Base-by-base conservation (phyloP, 2,329 filamentous ascomycete genomes). In the Colletotrichum gloeosporioides region DNA sequence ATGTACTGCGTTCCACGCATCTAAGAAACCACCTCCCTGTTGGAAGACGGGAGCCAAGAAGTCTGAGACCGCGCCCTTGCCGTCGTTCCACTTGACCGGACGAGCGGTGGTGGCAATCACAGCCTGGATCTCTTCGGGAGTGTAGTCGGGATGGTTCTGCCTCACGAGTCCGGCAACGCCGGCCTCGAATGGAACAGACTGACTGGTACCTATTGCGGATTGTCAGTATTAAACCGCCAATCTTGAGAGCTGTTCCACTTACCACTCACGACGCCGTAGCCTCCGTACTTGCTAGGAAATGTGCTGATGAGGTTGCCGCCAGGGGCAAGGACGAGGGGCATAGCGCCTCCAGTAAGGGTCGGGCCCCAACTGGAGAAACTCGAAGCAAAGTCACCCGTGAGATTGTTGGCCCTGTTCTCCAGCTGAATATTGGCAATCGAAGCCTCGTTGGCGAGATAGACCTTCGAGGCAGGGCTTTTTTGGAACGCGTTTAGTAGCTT, bases 301-400 rank as follows among this genome's bases (percentile, higher is more conserved):
- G 87, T 89, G 3, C 86, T 86, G 25, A 88, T 79, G 69, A 89
- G 88, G 31, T 82, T 82, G 22, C 84, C 84, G 64, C 87, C 86
- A 1, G 85, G 84, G 0, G 85, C 81, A 22, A 82, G 82, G 62
- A 88, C 77, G 57, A 86, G 80, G 15, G 86, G 86, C 74, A 84
- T 85, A n/a, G 86, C 80, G 44, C 83, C 80, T 39, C 86, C 81
- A 53, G 87, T 84, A 73, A 84, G 85, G 1, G 82, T 84, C 4
- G 87, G 87, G 3, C 86, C 86, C 86, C 86, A 88, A 32, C 83
- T 83, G 13, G 82, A 84, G 71, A 81, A 86, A 0, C 3, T 18
- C 3, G 73, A 71, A 3, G 27, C 34, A 8, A 67, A 53, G 6
- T 29, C n/a, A 0, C 68, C 73, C 5, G 73, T 66, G 2, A 22